Base-by-base conservation (phyloP, 148 eudicot genomes). In the Rhododendron vialii region DNA sequence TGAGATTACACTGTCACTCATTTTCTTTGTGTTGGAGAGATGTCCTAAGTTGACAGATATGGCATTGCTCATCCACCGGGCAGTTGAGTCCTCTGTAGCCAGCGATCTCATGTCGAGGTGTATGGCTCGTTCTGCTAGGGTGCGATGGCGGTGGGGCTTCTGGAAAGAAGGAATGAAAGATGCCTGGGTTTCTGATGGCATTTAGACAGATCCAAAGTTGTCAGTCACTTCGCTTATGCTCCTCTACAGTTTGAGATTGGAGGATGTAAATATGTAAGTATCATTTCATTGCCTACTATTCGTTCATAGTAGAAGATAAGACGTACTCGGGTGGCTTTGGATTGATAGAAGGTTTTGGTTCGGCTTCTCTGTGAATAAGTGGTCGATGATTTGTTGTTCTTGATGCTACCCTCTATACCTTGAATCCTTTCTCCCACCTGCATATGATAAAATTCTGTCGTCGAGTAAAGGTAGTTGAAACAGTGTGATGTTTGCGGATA, bases 141-240 rank as follows among this genome's bases (percentile, higher is more conserved):
- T 89, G 77, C 85, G 84, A 53, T 93, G 94, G 95, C 90, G 88
- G 82, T 93, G 96, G 96, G 96, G 96, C 7, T 81, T 89, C 83
- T 93, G 97, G 95, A 93, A 89, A 82, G 92, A 92, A 87, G 92
- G 93, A 63, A 81, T 55, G 15, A 82, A 91, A 76, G 97, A 94
- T 89, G 87, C 82, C 75, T 94, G 94, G 94, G 81, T 92, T 24
- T 88, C 84, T 38, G 84, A 82, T 82, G 74, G 73, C 73, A 59
- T 82, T 26, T 36, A 82, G 69, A 41, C 14, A 45, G 61, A 28
- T 15, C 38, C 63, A 80, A 80, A 50, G 7, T 15, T 47, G 33
- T 63, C 4, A n/a, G 38, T 38, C 61, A 48, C 6, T 11, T 80
- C 5, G 7, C 63, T 0, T 28, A 50, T 50, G 30, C 28, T n/a